These are phyloP conservation scores for Fusarium abutilonis DNA, from an alignment of 2,329 filamentous ascomycete species.

Conservation along the genomic window DNA sequence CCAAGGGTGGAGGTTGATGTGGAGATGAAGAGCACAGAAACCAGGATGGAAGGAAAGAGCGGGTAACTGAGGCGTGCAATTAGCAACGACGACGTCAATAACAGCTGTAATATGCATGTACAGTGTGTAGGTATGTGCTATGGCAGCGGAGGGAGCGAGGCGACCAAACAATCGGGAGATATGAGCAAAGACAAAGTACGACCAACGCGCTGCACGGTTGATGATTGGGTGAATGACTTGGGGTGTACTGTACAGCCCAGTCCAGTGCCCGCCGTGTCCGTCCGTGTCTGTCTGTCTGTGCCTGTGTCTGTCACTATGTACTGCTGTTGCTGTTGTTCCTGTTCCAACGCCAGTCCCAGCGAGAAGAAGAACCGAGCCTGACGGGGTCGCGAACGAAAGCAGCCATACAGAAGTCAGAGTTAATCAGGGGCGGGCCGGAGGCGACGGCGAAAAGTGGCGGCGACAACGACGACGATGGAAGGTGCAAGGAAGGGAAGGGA, in stretches of 20 bases:
- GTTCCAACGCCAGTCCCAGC: not conserved
- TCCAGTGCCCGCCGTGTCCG: not conserved
- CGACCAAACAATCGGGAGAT: slow-evolving; percentile 34
- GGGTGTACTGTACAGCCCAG: not conserved
- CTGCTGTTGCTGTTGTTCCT: not conserved
- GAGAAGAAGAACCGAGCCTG: slow-evolving; percentile 18
- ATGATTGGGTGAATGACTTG: not conserved
- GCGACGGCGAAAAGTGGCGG: slow-evolving; percentile 29
- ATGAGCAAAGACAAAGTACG: not conserved
- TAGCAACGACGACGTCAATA: slow-evolving; percentile 36
- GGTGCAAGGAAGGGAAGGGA: slow-evolving; percentile 20
- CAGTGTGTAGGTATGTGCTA: not conserved
- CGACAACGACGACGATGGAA: slow-evolving; percentile 28
- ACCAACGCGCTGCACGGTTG: not conserved
- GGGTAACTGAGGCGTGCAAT: slow-evolving; percentile 11
- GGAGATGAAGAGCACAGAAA: slow-evolving; percentile 33
- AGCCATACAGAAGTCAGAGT: slow-evolving; percentile 19
- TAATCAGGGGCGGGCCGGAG: slow-evolving; percentile 20
- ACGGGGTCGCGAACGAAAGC: slow-evolving; percentile 1
- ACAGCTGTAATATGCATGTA: slow-evolving; percentile 3
- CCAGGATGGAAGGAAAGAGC: slow-evolving; percentile 23
- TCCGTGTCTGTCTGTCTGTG: not conserved
- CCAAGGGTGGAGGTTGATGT: slow-evolving; percentile 37
- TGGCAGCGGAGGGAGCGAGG: slow-evolving; percentile 36
- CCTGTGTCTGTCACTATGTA: not conserved